These are phyloP conservation scores for Crucibulum laeve DNA, from an alignment of 768 basidiomycete genomes.

Conservation along the genomic window DNA sequence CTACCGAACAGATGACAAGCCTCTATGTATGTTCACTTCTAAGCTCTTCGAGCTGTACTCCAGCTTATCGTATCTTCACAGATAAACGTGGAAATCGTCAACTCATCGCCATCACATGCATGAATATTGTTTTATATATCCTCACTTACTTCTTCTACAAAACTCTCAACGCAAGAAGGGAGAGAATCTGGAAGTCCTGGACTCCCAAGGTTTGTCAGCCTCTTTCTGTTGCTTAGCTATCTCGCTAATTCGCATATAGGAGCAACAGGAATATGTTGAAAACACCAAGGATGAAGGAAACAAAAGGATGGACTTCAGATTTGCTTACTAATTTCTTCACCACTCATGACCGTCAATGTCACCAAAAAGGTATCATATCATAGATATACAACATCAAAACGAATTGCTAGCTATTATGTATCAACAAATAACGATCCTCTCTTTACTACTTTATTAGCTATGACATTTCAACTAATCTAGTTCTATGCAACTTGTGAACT, in stretches of 20 bases:
- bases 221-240: neutral
- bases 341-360: neutral
- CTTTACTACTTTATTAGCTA: too few species aligned
- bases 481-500: too few species aligned
- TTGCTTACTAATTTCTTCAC: slow-evolving; percentile 40
- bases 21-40: slow-evolving; percentile 26
- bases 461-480: too few species aligned
- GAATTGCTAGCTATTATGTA: too few species aligned
- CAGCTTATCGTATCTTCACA: slow-evolving; percentile 11
- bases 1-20: slow-evolving; percentile 48
- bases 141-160: slow-evolving; percentile 53
- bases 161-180: slow-evolving; percentile 40
- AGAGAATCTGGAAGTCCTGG: slow-evolving; percentile 48
- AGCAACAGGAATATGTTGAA: slow-evolving; percentile 52
- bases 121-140: slow-evolving; percentile 52
- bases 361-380: too few species aligned
- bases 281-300: slow-evolving; percentile 64
- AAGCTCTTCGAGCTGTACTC: neutral
- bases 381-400: too few species aligned
- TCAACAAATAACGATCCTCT: too few species aligned
- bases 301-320: slow-evolving; percentile 56
- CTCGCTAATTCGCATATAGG: slow-evolving; percentile 23
- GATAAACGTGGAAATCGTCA: slow-evolving; percentile 57
- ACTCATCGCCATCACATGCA: slow-evolving; percentile 48
- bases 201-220: slow-evolving; percentile 32